Evolutionary conservation across 2,329 filamentous ascomycete species (phyloP).

Genomic region (Hysterium pulicare): DNA sequence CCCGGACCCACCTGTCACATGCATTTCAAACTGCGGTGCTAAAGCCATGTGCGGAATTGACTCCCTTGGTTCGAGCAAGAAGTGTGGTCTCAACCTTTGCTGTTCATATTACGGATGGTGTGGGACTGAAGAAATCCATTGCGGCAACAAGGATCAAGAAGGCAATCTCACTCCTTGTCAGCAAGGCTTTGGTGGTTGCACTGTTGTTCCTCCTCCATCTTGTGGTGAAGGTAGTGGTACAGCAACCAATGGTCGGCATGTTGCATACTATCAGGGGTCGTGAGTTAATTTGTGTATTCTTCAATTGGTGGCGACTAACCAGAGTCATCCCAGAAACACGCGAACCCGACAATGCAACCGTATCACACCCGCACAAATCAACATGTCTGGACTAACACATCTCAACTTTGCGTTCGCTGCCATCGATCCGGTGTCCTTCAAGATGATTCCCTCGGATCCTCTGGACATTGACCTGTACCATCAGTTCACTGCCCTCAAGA

Average conservation of each 20-base stretch:
- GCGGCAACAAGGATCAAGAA: slow-evolving; percentile 19
- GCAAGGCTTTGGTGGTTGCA: slow-evolving; percentile 34
- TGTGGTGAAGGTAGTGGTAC: slow-evolving; percentile 21
- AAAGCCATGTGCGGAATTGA: slow-evolving; percentile 30
- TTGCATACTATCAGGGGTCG: slow-evolving; percentile 38
- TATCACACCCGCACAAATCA: slow-evolving; percentile 31
- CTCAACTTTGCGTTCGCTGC: slow-evolving; percentile 29
- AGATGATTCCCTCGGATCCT: slow-evolving; percentile 16
- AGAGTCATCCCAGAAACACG: not conserved
- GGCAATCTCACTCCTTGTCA: slow-evolving; percentile 27
- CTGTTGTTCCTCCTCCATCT: slow-evolving; percentile 15
- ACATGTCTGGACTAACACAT: slow-evolving; percentile 31
- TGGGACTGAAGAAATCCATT: slow-evolving; percentile 17
- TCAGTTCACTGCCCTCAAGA: slow-evolving; percentile 24
- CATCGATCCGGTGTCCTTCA: slow-evolving; percentile 20
- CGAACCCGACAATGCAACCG: slow-evolving; percentile 26
- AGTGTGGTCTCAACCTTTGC: slow-evolving; percentile 29
- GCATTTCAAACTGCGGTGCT: slow-evolving; percentile 17
- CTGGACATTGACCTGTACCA: slow-evolving; percentile 16
- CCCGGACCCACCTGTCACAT: not conserved
- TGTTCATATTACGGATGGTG: slow-evolving; percentile 17
- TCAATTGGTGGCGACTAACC: not conserved
- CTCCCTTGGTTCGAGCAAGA: slow-evolving; percentile 12
- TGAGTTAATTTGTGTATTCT: slow-evolving; percentile 14
- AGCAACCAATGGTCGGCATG: slow-evolving; percentile 23